Base-by-base conservation (phyloP, 116 monocot species). In the Zostera marina region DNA sequence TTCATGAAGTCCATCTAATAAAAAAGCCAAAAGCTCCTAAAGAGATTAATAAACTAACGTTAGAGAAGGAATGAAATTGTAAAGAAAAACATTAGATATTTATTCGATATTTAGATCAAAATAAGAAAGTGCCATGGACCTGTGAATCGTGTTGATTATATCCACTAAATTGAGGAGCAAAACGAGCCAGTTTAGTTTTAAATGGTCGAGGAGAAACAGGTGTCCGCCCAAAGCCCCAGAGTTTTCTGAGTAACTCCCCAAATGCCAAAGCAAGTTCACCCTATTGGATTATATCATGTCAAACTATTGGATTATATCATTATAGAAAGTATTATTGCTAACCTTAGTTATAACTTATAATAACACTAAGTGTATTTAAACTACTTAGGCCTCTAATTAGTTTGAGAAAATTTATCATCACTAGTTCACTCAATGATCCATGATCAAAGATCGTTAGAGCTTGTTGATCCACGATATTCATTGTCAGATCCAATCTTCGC, bases 111-210 rank as follows among this genome's bases (percentile, higher is more conserved):
- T 5, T 32, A 21, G 41, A 51, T 40, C 32, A 61, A 39, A 22
- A 44, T 44, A 66, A 22, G 44, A 68, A 24, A 59, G 54, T 15
- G 23, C 45, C 22, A 53, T 23, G 58, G 54, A 96, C 96, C 81
- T 96, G 96, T 56, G 85, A 96, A 58, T 96, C 96, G 70, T 96
- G 96, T 44, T 96, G 96, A 68, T 75, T 96, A 73, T 88, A 88
- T 73, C 96, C 96, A 73, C 96, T 96, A 63, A 96, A 96, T 40
- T 96, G 96, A 52, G 96, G 84, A 41, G 96, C 96, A 82, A 96
- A 96, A 24, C 85, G 84, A 67, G 96, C 82, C 59, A 96, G 89
- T 70, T 85, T 96, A 59, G 81, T 76, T 76, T 96, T 96, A 72
- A 96, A 96, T 70, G 89, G 96, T 41, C 89, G 73, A 54, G 96